Base-by-base conservation (phyloP, 116 monocot species). In the Thalassia testudinum region DNA sequence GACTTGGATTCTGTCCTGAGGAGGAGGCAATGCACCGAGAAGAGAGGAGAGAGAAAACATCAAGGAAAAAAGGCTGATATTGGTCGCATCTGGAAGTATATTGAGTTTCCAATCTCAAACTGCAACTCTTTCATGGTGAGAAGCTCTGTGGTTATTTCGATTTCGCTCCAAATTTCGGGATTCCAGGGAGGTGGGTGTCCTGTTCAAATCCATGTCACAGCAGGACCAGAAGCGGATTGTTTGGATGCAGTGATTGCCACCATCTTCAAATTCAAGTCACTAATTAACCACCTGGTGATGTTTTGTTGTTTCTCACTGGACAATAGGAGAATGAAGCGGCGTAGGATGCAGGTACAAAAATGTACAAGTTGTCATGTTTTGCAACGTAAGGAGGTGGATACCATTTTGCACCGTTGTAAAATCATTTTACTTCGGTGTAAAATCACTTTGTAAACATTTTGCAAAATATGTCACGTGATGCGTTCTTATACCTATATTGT, bases 41-140 rank as follows among this genome's bases (percentile, higher is more conserved):
- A n/a, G n/a, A n/a, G n/a, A n/a, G n/a, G n/a, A n/a, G n/a, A n/a
- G n/a, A n/a, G n/a, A n/a, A n/a, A n/a, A n/a, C n/a, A n/a, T n/a
- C n/a, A n/a, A n/a, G n/a, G n/a, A n/a, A n/a, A n/a, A n/a, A n/a
- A n/a, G n/a, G n/a, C n/a, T n/a, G 93, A 95, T 67, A 88, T 95
- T 66, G 27, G 84, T 49, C 87, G 88, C 28, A 84, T 84, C 27
- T 66, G 93, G 15, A 80, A 64, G 61, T 87, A 95, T 75, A 75
- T 95, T 1, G 88, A 95, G 62, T 58, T 95, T 40, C 85, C 88
- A 29, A 95, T 95, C 30, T 95, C 93, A 19, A 95, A 88, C n/a
- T 87, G 93, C 93, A 38, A 97, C 89, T 23, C 85, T n/a, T 97
- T 60, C 89, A 97, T 79, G 95, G 85, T 43, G 85, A 82, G 64